Conservation (phyloP, 2,329 filamentous ascomycete species). For the Colletotrichum sp. region DNA sequence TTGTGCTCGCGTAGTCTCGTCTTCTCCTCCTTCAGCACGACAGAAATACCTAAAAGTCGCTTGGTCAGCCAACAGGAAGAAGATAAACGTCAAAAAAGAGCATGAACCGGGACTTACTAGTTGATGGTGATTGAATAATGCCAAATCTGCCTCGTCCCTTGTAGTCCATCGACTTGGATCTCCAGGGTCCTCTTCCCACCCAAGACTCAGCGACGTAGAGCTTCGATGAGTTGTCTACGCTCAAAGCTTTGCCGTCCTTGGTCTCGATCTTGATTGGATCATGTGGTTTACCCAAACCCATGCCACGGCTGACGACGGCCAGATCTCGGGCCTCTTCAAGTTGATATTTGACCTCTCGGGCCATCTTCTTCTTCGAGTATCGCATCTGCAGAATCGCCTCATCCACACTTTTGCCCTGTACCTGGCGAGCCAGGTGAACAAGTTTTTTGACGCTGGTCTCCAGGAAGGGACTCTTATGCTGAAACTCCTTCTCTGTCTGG, state of each 20-base stretch:
- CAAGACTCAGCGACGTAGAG: slow-evolving; percentile 94
- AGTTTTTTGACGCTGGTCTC: slow-evolving; percentile 94
- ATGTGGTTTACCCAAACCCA: slow-evolving; percentile 69
- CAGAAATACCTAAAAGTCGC: slow-evolving; percentile 63
- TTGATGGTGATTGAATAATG: slow-evolving; percentile 71
- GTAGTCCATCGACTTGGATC: slow-evolving; percentile 63
- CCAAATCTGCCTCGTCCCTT: slow-evolving; percentile 77
- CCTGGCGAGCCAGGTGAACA: slow-evolving; percentile 82
- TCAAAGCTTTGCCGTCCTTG: slow-evolving; percentile 75
- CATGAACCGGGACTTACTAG: slow-evolving; percentile 62
- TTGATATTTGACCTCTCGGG: slow-evolving; percentile 78
- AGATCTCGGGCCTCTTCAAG: slow-evolving; percentile 81
- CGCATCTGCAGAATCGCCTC: slow-evolving; percentile 95
- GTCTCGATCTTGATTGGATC: slow-evolving; percentile 63
- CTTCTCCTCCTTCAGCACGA: slow-evolving; percentile 92
- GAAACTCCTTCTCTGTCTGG: slow-evolving; percentile 61
- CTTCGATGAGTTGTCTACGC: slow-evolving; percentile 74
- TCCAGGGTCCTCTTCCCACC: slow-evolving; percentile 78
- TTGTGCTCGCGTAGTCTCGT: slow-evolving; percentile 82
- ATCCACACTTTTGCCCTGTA: slow-evolving; percentile 90
- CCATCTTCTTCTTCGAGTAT: slow-evolving; percentile 93
- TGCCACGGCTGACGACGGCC: slow-evolving; percentile 80
- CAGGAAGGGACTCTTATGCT: slow-evolving; percentile 70
- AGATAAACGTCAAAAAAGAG: background rate
- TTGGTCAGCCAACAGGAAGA: background rate